Evolutionary conservation across 192 early-diverging fungal species (phyloP), one percentile per base, ranked within the genome.

Genomic region (Podila horticola): DNA sequence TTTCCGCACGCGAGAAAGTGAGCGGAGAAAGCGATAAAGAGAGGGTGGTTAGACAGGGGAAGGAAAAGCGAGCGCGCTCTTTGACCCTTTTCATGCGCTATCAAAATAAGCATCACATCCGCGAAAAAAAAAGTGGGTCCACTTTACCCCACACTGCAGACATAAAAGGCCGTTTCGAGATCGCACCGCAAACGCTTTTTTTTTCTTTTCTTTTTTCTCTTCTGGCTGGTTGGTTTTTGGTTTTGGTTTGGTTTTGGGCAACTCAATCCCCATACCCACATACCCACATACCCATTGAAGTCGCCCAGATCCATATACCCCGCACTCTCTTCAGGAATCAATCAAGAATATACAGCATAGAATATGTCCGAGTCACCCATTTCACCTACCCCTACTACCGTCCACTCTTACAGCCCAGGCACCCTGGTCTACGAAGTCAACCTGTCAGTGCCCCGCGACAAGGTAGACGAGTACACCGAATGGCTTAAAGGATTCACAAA

Each of bases 371-470:
- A 41, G 41, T 41, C 41, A 15, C 41, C 41, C 41, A 12, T 41
- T 11, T 41, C 41, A 13, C 41, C 41, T 13, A 45, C 41, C 41
- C 41, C 41, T 24, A 31, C 68, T 19, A 59, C 59, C 12, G 38
- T 62, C 34, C 77, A 81, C 50, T 73, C 61, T 17, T 81, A 81
- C 66, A 72, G 66, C 67, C 52, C 77, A 7, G 77, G 77, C 15
- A 81, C 77, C 5, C 64, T 81, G 24, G 58, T 81, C 13, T 81
- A 81, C 51, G 77, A 90, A 67, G 86, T 91, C 61, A 91, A 90
- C 67, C 74, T 90, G 57, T 89, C 87, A 1, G 85, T 91, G 17
- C 87, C 90, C 13, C 72, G 77, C 26, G 86, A 83, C 34, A 84
- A 85, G 29, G 77, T 73, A 15, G 77, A 76, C 11, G 88, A 65